Percentiles rank a stretch among this genome's conserved stretches.
These are phyloP conservation scores for Trichosporon coremiiforme DNA, from an alignment of 1,284 basidiomycete species.

Conservation along the genomic window DNA sequence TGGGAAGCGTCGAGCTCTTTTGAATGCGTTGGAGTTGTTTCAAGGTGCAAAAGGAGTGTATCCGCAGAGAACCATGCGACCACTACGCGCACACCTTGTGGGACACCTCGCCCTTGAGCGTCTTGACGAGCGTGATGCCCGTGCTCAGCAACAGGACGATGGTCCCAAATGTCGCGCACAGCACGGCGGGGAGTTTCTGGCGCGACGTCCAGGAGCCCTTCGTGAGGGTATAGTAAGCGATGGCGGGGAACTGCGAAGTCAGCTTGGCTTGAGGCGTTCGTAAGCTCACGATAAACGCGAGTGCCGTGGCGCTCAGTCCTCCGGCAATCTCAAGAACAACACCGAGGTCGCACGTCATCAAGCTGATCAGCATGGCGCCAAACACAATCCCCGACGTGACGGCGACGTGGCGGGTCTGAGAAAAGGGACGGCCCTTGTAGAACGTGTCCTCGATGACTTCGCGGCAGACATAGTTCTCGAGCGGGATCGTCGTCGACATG, in stretches of 20 bases:
- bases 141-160: conserved; percentile 78
- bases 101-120: conserved; percentile 69
- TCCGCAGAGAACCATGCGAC: too few relatives aligned
- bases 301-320: conserved; percentile 86
- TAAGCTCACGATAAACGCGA: conserved; percentile 76
- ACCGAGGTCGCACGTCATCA: conserved; percentile 94
- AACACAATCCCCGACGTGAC: conserved; percentile 86
- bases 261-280: background rate
- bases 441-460: conserved; percentile 91
- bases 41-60: too few relatives aligned
- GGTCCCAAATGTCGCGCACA: conserved; percentile 73
- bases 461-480: conserved; percentile 44
- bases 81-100: conserved; percentile 38
- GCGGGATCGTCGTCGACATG: conserved; percentile 84
- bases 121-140: conserved; percentile 71
- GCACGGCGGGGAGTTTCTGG: conserved; percentile 71
- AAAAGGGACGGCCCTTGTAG: conserved; percentile 81
- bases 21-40: background rate
- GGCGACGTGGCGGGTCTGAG: conserved; percentile 79
- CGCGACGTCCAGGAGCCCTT: conserved; percentile 67
- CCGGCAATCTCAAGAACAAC: conserved; percentile 97
- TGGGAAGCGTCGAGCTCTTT: background rate
- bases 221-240: conserved; percentile 77
- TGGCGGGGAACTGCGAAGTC: conserved; percentile 68
- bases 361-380: conserved; percentile 78